These are phyloP conservation scores for Podospora pseudocomata DNA, from an alignment of 495 filamentous ascomycete species.

Conservation along the genomic window DNA sequence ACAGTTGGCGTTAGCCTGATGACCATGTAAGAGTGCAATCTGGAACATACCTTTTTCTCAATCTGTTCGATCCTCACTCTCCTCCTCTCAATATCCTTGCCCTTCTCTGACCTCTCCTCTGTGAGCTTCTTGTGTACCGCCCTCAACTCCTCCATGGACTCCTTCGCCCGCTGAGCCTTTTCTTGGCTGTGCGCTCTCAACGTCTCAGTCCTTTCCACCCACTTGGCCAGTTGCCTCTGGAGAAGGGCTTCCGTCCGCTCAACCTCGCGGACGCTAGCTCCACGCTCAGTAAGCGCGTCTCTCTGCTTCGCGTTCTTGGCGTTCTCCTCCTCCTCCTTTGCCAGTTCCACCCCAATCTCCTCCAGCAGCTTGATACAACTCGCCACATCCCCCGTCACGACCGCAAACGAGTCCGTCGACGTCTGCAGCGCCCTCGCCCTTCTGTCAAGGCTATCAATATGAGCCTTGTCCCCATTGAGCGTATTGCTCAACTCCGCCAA, in stretches of 20 bases:
- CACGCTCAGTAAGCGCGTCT: slow-evolving; percentile 81
- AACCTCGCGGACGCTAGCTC: slow-evolving; percentile 84
- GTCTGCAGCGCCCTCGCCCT: slow-evolving; percentile 87
- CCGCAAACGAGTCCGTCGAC: slow-evolving; percentile 79
- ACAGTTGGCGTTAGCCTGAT: slow-evolving; percentile 34
- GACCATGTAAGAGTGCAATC: not conserved
- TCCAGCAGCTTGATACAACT: slow-evolving; percentile 84
- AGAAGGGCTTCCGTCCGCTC: slow-evolving; percentile 81
- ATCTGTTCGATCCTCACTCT: slow-evolving; percentile 93
- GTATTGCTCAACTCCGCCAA: slow-evolving; percentile 76
- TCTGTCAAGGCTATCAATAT: slow-evolving; percentile 82
- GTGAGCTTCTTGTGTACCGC: slow-evolving; percentile 73
- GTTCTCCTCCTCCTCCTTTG: slow-evolving; percentile 87
- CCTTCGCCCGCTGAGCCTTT: slow-evolving; percentile 73
- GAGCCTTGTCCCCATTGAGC: slow-evolving; percentile 68
- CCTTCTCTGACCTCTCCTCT: slow-evolving; percentile 80
- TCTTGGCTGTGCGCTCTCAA: slow-evolving; percentile 71
- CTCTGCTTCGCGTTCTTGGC: slow-evolving; percentile 71
- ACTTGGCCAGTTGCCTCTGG: slow-evolving; percentile 76
- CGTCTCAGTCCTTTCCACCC: slow-evolving; percentile 79
- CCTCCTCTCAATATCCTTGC: slow-evolving; percentile 83
- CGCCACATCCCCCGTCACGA: slow-evolving; percentile 77
- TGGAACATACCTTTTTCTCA: slow-evolving; percentile 80
- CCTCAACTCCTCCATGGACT: slow-evolving; percentile 86
- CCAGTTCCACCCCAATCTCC: slow-evolving; percentile 75